A percentile compares a stretch with the other conserved stretches of the same genome.
Evolutionary conservation across 768 basidiomycete genomes (phyloP).

Genomic region (Calvatia gigantea): DNA sequence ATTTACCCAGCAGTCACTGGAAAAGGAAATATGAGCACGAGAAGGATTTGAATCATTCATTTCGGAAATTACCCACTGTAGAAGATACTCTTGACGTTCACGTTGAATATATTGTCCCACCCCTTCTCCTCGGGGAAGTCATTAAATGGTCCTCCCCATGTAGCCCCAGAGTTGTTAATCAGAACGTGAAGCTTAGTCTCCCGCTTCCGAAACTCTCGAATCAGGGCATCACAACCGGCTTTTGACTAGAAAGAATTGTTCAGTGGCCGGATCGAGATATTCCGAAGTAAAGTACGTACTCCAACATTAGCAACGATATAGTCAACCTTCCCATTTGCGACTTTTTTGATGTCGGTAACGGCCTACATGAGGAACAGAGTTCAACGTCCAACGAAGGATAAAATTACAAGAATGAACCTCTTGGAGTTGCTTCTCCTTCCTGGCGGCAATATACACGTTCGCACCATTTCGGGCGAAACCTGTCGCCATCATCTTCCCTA

Average conservation of each 20-base stretch:
- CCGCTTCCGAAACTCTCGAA: slow-evolving; percentile 61
- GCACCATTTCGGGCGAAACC: slow-evolving; percentile 84
- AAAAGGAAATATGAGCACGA: neutral
- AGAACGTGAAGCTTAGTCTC: slow-evolving; percentile 78
- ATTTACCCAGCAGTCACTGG: slow-evolving; percentile 49
- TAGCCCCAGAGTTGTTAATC: slow-evolving; percentile 78
- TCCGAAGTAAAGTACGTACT: slow-evolving; percentile 36
- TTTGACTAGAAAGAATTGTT: slow-evolving; percentile 47
- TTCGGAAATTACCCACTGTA: slow-evolving; percentile 50
- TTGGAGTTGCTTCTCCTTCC: slow-evolving; percentile 76
- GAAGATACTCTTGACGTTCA: slow-evolving; percentile 85
- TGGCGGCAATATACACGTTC: slow-evolving; percentile 85
- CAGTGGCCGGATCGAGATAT: neutral
- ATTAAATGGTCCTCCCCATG: slow-evolving; percentile 74
- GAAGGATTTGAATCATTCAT: neutral
- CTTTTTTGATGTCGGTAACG: slow-evolving; percentile 55
- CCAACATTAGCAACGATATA: slow-evolving; percentile 74
- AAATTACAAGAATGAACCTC: slow-evolving; percentile 38
- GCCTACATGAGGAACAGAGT: slow-evolving; percentile 29
- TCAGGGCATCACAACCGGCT: slow-evolving; percentile 75
- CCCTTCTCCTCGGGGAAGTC: slow-evolving; percentile 78
- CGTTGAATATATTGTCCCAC: slow-evolving; percentile 79
- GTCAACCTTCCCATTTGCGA: slow-evolving; percentile 56
- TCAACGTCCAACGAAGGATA: neutral
- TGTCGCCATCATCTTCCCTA: slow-evolving; percentile 82